These are phyloP conservation scores for Penicillium arizonense DNA, from an alignment of 495 filamentous ascomycete species.

Conservation along the genomic window DNA sequence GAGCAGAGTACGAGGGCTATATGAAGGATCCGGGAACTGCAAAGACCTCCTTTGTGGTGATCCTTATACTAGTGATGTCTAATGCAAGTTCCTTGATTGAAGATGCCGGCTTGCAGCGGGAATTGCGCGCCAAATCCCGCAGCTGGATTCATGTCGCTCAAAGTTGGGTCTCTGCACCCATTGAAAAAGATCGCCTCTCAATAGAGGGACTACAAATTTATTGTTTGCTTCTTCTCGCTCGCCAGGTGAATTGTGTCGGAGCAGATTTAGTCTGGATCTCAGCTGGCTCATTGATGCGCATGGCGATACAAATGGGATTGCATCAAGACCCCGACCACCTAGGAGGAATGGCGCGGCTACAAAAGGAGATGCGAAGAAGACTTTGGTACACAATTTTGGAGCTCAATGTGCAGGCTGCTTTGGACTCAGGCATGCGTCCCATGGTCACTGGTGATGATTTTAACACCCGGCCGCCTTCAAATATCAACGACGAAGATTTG, in stretches of 20 bases:
- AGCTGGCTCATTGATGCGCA: slow-evolving; percentile 47
- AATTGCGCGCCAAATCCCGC: slow-evolving; percentile 26
- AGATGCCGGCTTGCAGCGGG: slow-evolving; percentile 17
- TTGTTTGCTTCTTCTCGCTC: slow-evolving; percentile 49
- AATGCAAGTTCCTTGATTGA: slow-evolving; percentile 37
- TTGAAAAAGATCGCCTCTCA: slow-evolving; percentile 47
- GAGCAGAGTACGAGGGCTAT: slow-evolving; percentile 41
- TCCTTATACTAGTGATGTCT: slow-evolving; percentile 47
- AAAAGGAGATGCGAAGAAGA: slow-evolving; percentile 51
- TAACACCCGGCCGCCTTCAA: slow-evolving; percentile 48
- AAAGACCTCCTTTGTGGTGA: slow-evolving; percentile 24
- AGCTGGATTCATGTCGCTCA: slow-evolving; percentile 50
- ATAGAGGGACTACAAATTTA: slow-evolving; percentile 46
- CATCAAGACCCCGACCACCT: too few relatives aligned
- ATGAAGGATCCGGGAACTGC: slow-evolving; percentile 35
- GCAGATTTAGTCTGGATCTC: slow-evolving; percentile 53
- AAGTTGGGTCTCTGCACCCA: slow-evolving; percentile 49
- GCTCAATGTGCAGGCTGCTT: slow-evolving; percentile 47
- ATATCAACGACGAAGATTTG: slow-evolving; percentile 45
- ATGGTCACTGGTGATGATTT: slow-evolving; percentile 49
- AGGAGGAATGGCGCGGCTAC: too few relatives aligned
- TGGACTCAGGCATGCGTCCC: slow-evolving; percentile 53
- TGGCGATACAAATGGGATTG: too few relatives aligned
- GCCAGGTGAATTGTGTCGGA: slow-evolving; percentile 45
- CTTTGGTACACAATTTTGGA: slow-evolving; percentile 62